Evolutionary conservation across 2,329 filamentous ascomycete genomes (phyloP), one percentile per base, ranked within the genome.

Genomic region (Bipolaris zeicola): DNA sequence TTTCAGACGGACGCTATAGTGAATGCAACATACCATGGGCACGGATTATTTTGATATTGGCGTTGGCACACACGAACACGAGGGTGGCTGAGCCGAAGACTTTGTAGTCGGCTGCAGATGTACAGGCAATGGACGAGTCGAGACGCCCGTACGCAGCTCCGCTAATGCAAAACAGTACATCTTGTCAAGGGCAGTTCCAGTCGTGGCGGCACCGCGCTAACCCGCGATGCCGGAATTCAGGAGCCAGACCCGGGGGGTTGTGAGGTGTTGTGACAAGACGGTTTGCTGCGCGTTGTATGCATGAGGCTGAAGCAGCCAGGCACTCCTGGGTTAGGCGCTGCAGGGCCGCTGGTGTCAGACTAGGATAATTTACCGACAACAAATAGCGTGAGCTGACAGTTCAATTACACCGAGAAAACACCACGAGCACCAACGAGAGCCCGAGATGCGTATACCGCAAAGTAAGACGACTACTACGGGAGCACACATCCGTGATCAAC

Each of bases 341-440:
- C 20, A 38, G 34, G 54, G 34, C 38, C 22, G 37, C n/a, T 6
- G 33, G 16, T 16, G 39, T 16, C 37, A 31, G 39, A 31, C 36
- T 34, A 38, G 39, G 26, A 34, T 38, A 38, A 46, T 28, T n/a
- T 45, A 34, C 55, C 55, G 50, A 45, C 33, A 45, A 26, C 31
- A 28, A n/a, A 51, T 54, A 49, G 50, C 44, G 55, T 38, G 22
- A 11, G 54, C 54, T 49, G 55, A 53, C 55, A 41, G 43, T 26
- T 28, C 34, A 57, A 57, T 54, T 57, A 45, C 43, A 49, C 50
- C 44, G 42, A 56, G 42, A 24, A 33, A n/a, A 34, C 31, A 41
- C 34, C 48, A 13, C n/a, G 11, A 14, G 14, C 31, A n/a, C 31
- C 31, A 33, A 50, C 37, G 28, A 34, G 18, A 50, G 24, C 16